phyloP scores from a whole-genome alignment of 306 rosid genomes.

The Cucurbita ficifolia region DNA sequence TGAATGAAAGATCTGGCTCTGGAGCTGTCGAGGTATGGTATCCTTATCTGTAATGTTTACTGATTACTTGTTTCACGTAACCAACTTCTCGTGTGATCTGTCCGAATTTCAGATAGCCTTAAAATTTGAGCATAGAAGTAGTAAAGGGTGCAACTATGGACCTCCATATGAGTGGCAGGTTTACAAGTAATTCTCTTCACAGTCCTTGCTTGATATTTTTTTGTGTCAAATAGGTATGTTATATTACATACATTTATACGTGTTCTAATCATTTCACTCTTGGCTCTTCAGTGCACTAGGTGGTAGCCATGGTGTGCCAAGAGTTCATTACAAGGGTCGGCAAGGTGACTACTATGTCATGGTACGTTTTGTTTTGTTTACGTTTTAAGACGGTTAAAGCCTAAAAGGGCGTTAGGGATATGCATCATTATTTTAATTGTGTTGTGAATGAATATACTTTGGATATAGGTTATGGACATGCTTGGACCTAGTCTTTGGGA shows the following conservation, averaged over 20 bases:
- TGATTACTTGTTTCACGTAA: neutral
- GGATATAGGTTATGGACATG: constrained; percentile 37
- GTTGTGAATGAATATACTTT: neutral
- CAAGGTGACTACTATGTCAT: constrained; percentile 40
- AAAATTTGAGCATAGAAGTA: constrained; percentile 74
- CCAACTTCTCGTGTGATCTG: neutral
- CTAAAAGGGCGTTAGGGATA: neutral
- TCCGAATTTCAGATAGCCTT: constrained; percentile 54
- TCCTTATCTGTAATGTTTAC: neutral
- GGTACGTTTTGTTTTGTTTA: constrained; percentile 12
- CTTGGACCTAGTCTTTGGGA: constrained; percentile 45
- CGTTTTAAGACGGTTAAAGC: neutral
- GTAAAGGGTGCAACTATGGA: constrained; percentile 84
- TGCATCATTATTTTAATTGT: neutral
- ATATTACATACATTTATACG: neutral
- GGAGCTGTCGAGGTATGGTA: constrained; percentile 65
- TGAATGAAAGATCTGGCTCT: constrained; percentile 53
- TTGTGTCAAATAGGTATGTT: neutral
- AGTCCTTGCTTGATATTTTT: neutral
- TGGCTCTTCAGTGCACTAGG: constrained; percentile 24
- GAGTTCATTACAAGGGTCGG: constrained; percentile 34
- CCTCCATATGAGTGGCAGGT: constrained; percentile 94
- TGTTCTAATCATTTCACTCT: neutral
- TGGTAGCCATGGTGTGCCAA: constrained; percentile 42
- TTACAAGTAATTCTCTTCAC: constrained; percentile 18